Evolutionary conservation across 805 yeast genomes (phyloP).

Genomic region (Nakazawaea laoshanensis): DNA sequence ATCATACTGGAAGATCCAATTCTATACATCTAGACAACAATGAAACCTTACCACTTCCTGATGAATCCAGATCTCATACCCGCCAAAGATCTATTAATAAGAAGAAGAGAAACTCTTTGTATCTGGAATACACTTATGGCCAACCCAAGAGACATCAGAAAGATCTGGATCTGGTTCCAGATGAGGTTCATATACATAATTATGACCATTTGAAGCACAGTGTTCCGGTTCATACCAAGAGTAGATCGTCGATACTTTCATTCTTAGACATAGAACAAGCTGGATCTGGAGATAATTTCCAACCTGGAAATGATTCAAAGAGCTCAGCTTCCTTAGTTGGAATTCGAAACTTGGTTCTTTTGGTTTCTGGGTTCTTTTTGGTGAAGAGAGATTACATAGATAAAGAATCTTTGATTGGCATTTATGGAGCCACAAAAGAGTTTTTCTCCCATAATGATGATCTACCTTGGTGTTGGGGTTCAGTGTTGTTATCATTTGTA

Average conservation of each 20-base stretch:
- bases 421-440: background rate
- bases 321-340: slow-evolving; percentile 7
- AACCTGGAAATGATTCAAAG: background rate
- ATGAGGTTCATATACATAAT: background rate
- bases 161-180: background rate
- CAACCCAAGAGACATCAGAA: background rate
- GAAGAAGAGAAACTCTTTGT: slow-evolving; percentile 7
- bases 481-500: no score
- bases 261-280: slow-evolving; percentile 6
- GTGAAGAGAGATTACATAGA: no score
- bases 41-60: slow-evolving; percentile 6
- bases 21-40: slow-evolving; percentile 5
- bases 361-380: slow-evolving; percentile 3
- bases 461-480: no score
- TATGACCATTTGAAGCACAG: slow-evolving; percentile 3
- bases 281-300: background rate
- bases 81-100: slow-evolving; percentile 7
- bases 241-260: slow-evolving; percentile 2
- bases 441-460: slow-evolving; percentile 4
- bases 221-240: slow-evolving; percentile 6
- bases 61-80: slow-evolving; percentile 2
- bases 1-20: slow-evolving; percentile 2
- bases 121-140: slow-evolving; percentile 4
- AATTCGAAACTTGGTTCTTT: slow-evolving; percentile 8
- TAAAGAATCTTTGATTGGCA: background rate